Percentiles rank a stretch among this genome's conserved stretches.
Conservation (phyloP, 495 filamentous ascomycete genomes). For the Tuber microsphaerosporum region DNA sequence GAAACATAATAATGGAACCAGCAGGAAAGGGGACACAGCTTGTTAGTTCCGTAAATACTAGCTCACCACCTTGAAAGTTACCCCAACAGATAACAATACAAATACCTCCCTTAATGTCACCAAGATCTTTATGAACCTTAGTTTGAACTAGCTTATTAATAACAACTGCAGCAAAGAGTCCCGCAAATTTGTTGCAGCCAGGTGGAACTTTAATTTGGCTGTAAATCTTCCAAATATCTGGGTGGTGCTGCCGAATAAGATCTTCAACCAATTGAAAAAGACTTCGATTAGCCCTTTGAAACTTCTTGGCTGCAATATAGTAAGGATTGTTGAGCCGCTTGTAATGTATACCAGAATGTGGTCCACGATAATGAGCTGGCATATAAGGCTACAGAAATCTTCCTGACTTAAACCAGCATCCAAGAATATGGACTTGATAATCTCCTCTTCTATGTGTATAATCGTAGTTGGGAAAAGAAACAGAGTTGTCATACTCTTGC, state of each 20-base stretch:
- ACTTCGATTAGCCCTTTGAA: background rate
- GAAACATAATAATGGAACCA: constrained; percentile 5
- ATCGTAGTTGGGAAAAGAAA: too few species aligned
- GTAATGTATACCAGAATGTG: background rate
- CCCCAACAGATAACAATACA: constrained; percentile 2
- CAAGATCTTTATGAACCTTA: constrained; percentile 1
- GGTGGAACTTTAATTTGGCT: background rate
- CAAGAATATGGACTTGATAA: background rate
- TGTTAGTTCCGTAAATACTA: background rate
- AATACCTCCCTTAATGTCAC: constrained; percentile 1
- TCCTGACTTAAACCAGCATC: background rate
- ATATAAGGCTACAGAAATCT: constrained; percentile 4
- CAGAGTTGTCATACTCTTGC: background rate
- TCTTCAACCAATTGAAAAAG: background rate
- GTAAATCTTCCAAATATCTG: background rate
- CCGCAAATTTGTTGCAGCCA: constrained; percentile 1
- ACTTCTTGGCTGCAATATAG: background rate
- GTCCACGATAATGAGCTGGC: background rate
- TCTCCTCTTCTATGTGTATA: background rate
- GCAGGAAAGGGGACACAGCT: background rate
- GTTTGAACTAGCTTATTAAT: background rate
- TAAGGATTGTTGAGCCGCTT: background rate
- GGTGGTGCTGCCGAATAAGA: background rate
- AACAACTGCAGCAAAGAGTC: background rate
- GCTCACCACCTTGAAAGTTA: background rate